Evolutionary conservation across 345 rosid genomes (phyloP).

Genomic region (Firmiana major): DNA sequence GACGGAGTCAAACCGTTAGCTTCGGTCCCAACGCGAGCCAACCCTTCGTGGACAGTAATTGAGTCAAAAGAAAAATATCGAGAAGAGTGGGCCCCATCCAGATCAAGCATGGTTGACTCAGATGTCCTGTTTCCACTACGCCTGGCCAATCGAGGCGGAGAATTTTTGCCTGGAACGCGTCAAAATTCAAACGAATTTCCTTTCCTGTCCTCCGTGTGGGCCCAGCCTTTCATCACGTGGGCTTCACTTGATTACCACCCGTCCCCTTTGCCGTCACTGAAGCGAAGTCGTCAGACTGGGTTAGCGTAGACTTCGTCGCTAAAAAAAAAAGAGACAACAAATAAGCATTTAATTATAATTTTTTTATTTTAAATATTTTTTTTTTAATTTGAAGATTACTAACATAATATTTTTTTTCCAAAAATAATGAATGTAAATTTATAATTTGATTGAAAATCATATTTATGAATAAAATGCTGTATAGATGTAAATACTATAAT

Average conservation of each 20-base stretch:
- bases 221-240: conserved; percentile 5
- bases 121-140: neutral
- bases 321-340: too few relatives aligned
- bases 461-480: too few relatives aligned
- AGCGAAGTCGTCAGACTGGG: too few relatives aligned
- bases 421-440: too few relatives aligned
- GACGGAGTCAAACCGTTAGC: neutral
- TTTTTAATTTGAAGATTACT: too few relatives aligned
- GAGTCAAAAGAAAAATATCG: too few relatives aligned
- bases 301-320: too few relatives aligned
- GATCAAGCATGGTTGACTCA: neutral
- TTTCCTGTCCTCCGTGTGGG: conserved; percentile 1
- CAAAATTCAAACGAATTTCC: conserved; percentile 10
- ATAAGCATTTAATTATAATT: too few relatives aligned
- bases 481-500: too few relatives aligned
- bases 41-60: neutral
- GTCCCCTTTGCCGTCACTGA: neutral
- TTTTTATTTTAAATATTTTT: too few relatives aligned
- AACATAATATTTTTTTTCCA: too few relatives aligned
- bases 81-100: neutral
- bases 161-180: conserved; percentile 31
- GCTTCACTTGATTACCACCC: neutral
- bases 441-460: too few relatives aligned
- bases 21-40: neutral
- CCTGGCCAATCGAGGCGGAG: conserved; percentile 26